A percentile compares a stretch with the other conserved stretches of the same genome.
Evolutionary conservation across 73 alveolate genomes (phyloP).

Genomic region (Tetrahymena malaccensis): DNA sequence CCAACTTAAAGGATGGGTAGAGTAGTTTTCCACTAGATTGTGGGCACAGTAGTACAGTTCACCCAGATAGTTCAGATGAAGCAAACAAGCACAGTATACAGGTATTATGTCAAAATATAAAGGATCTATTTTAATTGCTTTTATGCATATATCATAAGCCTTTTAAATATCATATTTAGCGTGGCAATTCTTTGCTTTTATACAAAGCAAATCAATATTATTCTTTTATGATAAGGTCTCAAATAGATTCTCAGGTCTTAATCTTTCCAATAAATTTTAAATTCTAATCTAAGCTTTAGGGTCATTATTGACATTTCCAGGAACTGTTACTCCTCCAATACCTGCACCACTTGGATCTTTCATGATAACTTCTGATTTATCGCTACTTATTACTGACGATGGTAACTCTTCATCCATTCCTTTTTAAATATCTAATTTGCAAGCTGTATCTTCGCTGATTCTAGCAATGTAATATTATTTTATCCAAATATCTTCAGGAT

Average conservation of each 20-base stretch:
- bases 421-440: not conserved
- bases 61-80: conserved; percentile 85
- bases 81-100: conserved; percentile 83
- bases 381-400: not conserved
- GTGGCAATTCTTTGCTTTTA: conserved; percentile 85
- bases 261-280: not conserved
- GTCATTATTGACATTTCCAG: not conserved
- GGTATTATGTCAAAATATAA: conserved; percentile 87
- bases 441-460: not conserved
- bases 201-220: conserved; percentile 70
- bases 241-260: conserved; percentile 20
- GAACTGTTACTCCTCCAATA: not conserved
- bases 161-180: conserved; percentile 79
- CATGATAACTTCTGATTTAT: not conserved
- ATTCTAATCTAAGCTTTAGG: not conserved
- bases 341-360: not conserved
- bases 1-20: conserved; percentile 92
- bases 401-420: not conserved
- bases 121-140: conserved; percentile 79
- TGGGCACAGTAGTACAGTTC: conserved; percentile 93
- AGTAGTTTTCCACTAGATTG: conserved; percentile 80
- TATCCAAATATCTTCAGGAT: not conserved
- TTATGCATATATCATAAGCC: conserved; percentile 81
- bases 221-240: conserved; percentile 62
- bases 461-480: not conserved